Conservation (phyloP, 1,284 basidiomycete genomes). For the Cryptococcus sp. region DNA sequence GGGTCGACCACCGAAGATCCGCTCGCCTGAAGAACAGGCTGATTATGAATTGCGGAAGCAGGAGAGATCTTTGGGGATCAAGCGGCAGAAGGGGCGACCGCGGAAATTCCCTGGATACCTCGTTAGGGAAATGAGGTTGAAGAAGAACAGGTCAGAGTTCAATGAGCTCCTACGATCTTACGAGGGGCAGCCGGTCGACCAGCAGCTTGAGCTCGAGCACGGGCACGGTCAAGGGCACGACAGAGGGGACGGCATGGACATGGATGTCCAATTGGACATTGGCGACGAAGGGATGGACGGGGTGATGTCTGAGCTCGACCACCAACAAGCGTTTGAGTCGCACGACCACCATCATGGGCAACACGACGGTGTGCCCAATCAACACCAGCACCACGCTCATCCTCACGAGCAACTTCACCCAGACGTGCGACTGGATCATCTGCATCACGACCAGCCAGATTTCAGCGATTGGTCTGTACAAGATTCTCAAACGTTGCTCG, state of each 20-base stretch:
- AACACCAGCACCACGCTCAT: constrained; percentile 1
- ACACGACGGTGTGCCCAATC: constrained; percentile 4
- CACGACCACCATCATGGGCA: constrained; percentile 4
- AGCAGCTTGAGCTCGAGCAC: no score
- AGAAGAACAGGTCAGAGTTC: constrained; percentile 43
- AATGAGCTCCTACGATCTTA: constrained; percentile 32
- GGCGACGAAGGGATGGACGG: constrained; percentile 4
- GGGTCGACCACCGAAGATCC: constrained; percentile 45
- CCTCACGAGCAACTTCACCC: not conserved
- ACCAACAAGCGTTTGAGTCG: not conserved
- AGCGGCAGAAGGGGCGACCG: constrained; percentile 41
- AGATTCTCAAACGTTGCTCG: constrained; percentile 40
- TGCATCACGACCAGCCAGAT: constrained; percentile 17
- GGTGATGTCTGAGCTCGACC: not conserved
- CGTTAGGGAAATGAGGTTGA: constrained; percentile 49
- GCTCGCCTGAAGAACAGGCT: constrained; percentile 38
- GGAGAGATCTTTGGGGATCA: constrained; percentile 38
- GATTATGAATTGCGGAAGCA: constrained; percentile 33
- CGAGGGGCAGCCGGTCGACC: constrained; percentile 13
- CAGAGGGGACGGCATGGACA: constrained; percentile 8
- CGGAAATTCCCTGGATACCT: constrained; percentile 48
- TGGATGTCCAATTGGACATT: not conserved
- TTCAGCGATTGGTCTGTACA: constrained; percentile 33
- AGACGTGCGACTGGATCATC: constrained; percentile 4
- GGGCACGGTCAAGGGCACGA: constrained; percentile 11